Conservation (phyloP, 208 protist genomes). For the Acanthamoeba culbertsoni region DNA sequence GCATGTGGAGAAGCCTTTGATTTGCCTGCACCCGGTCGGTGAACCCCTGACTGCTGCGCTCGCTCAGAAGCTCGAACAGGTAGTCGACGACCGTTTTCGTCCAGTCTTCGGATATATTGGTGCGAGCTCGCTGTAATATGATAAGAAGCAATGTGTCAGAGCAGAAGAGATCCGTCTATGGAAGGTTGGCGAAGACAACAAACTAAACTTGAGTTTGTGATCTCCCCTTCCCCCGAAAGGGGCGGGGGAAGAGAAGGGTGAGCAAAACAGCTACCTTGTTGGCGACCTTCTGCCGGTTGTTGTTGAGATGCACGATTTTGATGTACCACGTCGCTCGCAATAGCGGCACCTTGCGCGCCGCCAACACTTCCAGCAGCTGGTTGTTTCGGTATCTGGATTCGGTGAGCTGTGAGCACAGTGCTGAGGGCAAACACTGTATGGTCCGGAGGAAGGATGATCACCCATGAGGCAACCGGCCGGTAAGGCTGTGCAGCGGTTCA, state of each 20-base stretch:
- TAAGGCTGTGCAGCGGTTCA: background rate
- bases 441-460: background rate
- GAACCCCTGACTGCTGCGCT: background rate
- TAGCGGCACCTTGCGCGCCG: background rate
- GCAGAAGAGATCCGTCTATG: too few species aligned
- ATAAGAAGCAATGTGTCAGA: too few species aligned
- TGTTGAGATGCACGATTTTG: background rate
- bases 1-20: background rate
- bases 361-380: slow-evolving; percentile 18
- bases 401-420: background rate
- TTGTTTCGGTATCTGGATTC: background rate
- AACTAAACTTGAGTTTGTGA: too few species aligned
- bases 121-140: background rate
- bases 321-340: slow-evolving; percentile 25
- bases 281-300: background rate
- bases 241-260: background rate
- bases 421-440: background rate
- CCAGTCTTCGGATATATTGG: background rate
- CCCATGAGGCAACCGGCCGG: background rate
- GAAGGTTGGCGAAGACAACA: too few species aligned
- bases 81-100: slow-evolving; percentile 8
- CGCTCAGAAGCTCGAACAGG: background rate
- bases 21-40: background rate
- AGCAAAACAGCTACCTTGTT: background rate
- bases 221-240: too few species aligned